Evolutionary conservation across 2,329 filamentous ascomycete species (phyloP).

Genomic region (Beauveria brongniartii): DNA sequence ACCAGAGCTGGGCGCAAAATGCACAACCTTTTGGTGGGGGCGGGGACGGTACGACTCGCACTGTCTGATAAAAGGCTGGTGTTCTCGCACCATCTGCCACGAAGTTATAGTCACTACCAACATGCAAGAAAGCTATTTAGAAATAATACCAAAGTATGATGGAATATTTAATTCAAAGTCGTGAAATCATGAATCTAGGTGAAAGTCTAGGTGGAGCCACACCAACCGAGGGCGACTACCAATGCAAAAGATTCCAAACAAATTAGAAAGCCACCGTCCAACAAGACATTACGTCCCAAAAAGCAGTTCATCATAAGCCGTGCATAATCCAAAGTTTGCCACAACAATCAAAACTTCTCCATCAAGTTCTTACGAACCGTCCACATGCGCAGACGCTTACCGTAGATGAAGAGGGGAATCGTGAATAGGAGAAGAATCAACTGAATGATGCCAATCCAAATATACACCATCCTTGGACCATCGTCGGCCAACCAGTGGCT

Average conservation of each 20-base stretch:
- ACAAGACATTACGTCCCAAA: neutral
- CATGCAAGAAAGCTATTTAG: too few species aligned
- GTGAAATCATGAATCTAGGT: neutral
- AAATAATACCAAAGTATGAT: neutral
- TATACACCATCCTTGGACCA: slow-evolving; percentile 69
- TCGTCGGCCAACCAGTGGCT: slow-evolving; percentile 71
- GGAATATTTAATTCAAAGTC: neutral
- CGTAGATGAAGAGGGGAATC: slow-evolving; percentile 90
- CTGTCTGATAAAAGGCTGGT: neutral
- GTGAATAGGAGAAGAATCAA: slow-evolving; percentile 64
- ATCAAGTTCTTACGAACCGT: slow-evolving; percentile 79
- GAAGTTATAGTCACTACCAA: neutral
- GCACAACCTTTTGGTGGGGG: slow-evolving; percentile 11
- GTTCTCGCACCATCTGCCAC: neutral
- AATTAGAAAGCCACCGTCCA: neutral
- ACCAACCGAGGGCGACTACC: neutral
- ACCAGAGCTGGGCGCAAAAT: neutral
- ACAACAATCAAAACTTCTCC: slow-evolving; percentile 53
- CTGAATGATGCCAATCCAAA: slow-evolving; percentile 82
- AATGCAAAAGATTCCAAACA: neutral
- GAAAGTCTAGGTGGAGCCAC: neutral
- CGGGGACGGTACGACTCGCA: slow-evolving; percentile 12
- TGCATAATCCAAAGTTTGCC: neutral
- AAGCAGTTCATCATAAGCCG: neutral
- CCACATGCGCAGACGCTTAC: slow-evolving; percentile 90